Evolutionary conservation across 345 rosid genomes (phyloP).

Genomic region (Cardamine chenopodiifolia): DNA sequence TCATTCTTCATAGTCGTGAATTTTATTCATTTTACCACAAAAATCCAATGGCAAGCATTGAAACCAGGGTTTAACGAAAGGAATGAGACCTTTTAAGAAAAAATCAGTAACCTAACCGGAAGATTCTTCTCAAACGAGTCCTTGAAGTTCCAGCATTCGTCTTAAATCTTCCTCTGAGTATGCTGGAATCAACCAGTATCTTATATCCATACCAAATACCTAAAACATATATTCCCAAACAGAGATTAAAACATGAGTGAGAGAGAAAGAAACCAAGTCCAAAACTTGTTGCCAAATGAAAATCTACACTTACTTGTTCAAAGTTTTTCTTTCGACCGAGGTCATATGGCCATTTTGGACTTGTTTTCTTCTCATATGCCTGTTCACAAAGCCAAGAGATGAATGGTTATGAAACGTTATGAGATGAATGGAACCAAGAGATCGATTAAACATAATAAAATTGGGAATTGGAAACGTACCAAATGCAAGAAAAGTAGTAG

Average conservation of each 20-base stretch:
- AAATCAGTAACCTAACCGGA: no score
- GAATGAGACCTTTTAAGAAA: no score
- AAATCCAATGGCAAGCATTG: no score
- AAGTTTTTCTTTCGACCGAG: constrained; percentile 86
- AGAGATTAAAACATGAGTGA: neutral
- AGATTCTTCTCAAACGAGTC: no score
- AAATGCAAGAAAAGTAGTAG: constrained; percentile 93
- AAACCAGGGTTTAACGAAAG: no score
- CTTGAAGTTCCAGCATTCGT: constrained; percentile 86
- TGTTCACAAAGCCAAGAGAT: constrained; percentile 41
- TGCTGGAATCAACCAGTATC: constrained; percentile 80
- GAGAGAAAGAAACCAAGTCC: neutral
- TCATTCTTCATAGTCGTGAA: no score
- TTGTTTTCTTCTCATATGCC: constrained; percentile 97
- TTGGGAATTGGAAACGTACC: constrained; percentile 49
- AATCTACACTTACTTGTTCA: constrained; percentile 66
- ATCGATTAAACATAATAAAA: neutral
- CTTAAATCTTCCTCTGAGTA: constrained; percentile 87
- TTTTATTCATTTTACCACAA: no score
- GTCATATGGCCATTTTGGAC: constrained; percentile 92
- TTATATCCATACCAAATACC: constrained; percentile 90
- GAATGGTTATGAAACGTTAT: constrained; percentile 22
- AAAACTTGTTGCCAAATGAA: neutral
- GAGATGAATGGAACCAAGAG: neutral
- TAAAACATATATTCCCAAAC: constrained; percentile 25